A percentile compares a stretch with the other conserved stretches of the same genome.
phyloP scores from a whole-genome alignment of 129 eudicot genomes.

The Calendula officinalis region DNA sequence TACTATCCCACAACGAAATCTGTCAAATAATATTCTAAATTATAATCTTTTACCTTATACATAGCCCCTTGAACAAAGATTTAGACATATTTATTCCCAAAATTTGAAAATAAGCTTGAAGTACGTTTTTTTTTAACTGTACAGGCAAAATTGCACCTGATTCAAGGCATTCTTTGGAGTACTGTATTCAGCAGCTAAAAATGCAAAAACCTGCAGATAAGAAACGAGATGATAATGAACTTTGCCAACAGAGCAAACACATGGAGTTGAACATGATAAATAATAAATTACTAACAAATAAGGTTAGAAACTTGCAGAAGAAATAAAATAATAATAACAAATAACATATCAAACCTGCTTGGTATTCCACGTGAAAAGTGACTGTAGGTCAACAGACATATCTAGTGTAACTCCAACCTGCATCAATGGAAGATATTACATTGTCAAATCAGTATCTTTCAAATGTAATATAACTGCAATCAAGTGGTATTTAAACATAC shows the following conservation, averaged over 20 bases:
- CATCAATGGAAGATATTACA: constrained; percentile 18
- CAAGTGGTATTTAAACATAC: background rate
- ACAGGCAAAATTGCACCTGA: constrained; percentile 48
- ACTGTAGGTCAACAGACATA: constrained; percentile 74
- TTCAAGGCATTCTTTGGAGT: constrained; percentile 76
- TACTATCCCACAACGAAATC: constrained; percentile 90
- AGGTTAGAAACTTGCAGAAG: background rate
- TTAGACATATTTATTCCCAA: background rate
- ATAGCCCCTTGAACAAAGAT: background rate
- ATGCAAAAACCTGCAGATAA: constrained; percentile 77
- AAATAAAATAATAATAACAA: constrained; percentile 4
- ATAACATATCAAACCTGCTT: constrained; percentile 57
- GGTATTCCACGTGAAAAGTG: constrained; percentile 96
- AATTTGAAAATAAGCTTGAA: background rate
- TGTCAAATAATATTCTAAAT: constrained; percentile 22
- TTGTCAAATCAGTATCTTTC: constrained; percentile 2
- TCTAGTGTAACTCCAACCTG: constrained; percentile 86
- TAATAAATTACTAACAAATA: background rate
- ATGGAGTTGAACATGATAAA: background rate
- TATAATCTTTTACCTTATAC: background rate
- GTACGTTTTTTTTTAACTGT: background rate
- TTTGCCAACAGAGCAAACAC: background rate
- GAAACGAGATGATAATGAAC: constrained; percentile 9
- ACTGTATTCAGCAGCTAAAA: constrained; percentile 96
- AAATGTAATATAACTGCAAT: constrained; percentile 1